Base-by-base conservation (phyloP, 805 yeast species). In the Teunomyces funiuensis region DNA sequence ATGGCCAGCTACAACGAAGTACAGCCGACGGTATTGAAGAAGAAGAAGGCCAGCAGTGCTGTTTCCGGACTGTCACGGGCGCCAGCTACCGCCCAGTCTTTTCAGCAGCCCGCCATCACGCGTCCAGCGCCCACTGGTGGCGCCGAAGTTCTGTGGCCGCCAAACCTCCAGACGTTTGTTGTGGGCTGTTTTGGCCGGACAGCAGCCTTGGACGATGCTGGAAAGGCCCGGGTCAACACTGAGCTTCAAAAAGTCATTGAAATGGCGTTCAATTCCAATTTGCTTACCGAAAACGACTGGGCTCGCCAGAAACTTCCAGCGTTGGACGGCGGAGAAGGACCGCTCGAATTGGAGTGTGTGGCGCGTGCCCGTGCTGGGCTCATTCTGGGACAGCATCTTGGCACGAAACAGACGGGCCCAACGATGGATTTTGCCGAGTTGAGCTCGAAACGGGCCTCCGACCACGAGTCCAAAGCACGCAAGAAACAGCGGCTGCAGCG, bases 201-300 rank as follows among this genome's bases (percentile, higher is more conserved):
- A 0, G 61, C 58, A 16, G 51, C 60, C 6, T 58, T 74, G 10
- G 60, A 61, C 36, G 65, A 71, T 3, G 43, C 44, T 5, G 54
- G 58, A 2, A 73, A 69, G 48, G 54, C 57, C 6, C 49, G 53
- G 26, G 71, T 82, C 52, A 78, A 79, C 46, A 43, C 50, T 6
- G 81, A 82, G 52, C 58, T 83, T 37, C 79, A 73, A 50, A 46
- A 55, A 8, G 51, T 80, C 26, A 66, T 83, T 19, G 69, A 76
- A 39, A 47, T 58, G 39, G 85, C 86, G 0, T 68, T 73, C 13
- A 59, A 61, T 2, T 61, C 66, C 36, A 61, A 63, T 16, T 69
- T 67, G 29, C 50, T 82, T 3, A 68, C 73, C 62, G 47, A 58
- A 0, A 80, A 76, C 46, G 73, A 80, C 44, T 83, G 89, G 89